Conservation (phyloP, 495 filamentous ascomycete species). For the Talaromyces nanjingensis region DNA sequence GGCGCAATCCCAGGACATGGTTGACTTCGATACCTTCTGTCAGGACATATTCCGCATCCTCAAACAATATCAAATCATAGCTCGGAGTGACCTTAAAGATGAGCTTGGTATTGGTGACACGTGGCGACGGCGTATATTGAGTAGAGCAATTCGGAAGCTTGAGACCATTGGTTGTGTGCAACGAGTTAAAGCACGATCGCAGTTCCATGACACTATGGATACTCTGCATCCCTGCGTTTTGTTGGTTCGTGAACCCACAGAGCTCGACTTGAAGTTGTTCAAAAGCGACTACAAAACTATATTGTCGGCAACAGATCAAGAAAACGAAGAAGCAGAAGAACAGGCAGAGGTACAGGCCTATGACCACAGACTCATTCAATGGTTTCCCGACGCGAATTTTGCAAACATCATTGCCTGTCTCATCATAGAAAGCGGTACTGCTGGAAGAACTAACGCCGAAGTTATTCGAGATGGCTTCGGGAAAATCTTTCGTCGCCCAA, state of each 20-base stretch:
- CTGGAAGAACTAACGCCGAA: conserved; percentile 47
- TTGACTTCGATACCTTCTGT: conserved; percentile 39
- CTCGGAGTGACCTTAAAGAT: conserved; percentile 54
- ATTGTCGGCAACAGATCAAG: conserved; percentile 25
- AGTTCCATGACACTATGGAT: conserved; percentile 25
- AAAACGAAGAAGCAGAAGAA: conserved; percentile 23
- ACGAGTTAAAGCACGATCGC: conserved; percentile 56
- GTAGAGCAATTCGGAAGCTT: conserved; percentile 61
- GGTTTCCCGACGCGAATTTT: conserved; percentile 46
- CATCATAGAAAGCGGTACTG: conserved; percentile 40
- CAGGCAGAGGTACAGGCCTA: conserved; percentile 34
- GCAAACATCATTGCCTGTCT: conserved; percentile 49
- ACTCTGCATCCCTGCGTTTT: conserved; percentile 55
- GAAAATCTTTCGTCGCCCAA: conserved; percentile 47
- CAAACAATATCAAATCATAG: conserved; percentile 37
- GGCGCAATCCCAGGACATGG: conserved; percentile 14
- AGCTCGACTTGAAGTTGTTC: conserved; percentile 56
- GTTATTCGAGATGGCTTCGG: conserved; percentile 36
- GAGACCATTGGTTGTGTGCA: conserved; percentile 62
- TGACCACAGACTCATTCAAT: conserved; percentile 22
- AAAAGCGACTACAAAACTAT: conserved; percentile 29
- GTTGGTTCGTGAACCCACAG: conserved; percentile 64
- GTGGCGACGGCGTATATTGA: conserved; percentile 61
- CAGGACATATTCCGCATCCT: conserved; percentile 41
- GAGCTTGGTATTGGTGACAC: conserved; percentile 51